These are phyloP conservation scores for Geotrichum cucujoidarum DNA, from an alignment of 1,139 yeast species.

Conservation along the genomic window DNA sequence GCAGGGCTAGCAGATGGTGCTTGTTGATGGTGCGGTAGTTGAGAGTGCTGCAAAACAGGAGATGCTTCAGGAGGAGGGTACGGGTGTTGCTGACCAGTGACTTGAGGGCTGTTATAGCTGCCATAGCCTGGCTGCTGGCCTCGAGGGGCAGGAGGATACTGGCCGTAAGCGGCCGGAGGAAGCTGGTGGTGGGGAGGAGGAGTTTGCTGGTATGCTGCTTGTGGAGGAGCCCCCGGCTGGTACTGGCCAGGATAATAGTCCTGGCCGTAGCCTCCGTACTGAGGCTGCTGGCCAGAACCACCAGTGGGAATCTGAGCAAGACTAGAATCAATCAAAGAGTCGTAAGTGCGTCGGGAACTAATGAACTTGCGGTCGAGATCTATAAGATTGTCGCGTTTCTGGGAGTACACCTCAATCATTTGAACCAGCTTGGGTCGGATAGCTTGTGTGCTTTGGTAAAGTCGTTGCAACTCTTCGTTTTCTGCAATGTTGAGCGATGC, in stretches of 20 bases:
- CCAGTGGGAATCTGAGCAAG: conserved; percentile 29
- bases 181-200: conserved; percentile 10
- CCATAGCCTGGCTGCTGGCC: not conserved
- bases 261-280: not conserved
- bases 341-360: conserved; percentile 63
- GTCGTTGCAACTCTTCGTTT: conserved; percentile 46
- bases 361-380: conserved; percentile 64
- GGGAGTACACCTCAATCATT: conserved; percentile 68
- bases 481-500: conserved; percentile 32
- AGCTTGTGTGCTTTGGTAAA: conserved; percentile 67
- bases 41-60: not conserved
- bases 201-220: not conserved
- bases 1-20: no score
- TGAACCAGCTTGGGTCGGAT: conserved; percentile 69
- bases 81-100: not conserved
- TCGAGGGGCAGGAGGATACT: conserved; percentile 13
- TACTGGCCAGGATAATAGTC: conserved; percentile 1
- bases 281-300: not conserved
- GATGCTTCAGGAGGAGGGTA: not conserved
- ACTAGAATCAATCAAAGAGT: conserved; percentile 55
- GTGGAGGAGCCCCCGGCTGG: not conserved
- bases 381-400: conserved; percentile 66
- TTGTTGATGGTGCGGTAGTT: no score
- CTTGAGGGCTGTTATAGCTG: conserved; percentile 5
- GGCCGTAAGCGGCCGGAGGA: conserved; percentile 5